phyloP scores from a whole-genome alignment of 768 basidiomycete genomes.

The Tricholoma sp. region DNA sequence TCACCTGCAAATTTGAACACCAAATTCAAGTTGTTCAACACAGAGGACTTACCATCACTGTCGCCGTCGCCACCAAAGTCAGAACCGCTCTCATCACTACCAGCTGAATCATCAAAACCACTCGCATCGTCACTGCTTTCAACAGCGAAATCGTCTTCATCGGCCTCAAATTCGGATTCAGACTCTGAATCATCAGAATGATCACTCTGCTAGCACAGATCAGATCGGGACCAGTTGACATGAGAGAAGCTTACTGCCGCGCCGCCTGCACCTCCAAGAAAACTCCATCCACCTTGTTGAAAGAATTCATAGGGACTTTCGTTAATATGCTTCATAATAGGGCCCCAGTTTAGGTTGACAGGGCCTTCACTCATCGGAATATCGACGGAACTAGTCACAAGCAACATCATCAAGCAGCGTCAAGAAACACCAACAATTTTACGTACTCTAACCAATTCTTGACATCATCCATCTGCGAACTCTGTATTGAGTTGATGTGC shows the following conservation, averaged over 20 bases:
- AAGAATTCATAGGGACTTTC: constrained; percentile 95
- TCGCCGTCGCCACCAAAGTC: constrained; percentile 52
- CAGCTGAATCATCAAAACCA: constrained; percentile 64
- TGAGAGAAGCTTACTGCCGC: constrained; percentile 50
- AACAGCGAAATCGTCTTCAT: constrained; percentile 50
- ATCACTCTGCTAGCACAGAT: constrained; percentile 29
- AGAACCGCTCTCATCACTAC: constrained; percentile 60
- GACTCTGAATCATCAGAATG: constrained; percentile 41
- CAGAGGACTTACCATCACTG: constrained; percentile 52
- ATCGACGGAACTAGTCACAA: constrained; percentile 80
- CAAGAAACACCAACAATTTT: neutral
- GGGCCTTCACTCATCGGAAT: constrained; percentile 94
- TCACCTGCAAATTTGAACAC: constrained; percentile 47
- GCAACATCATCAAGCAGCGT: constrained; percentile 4
- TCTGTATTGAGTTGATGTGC: constrained; percentile 96
- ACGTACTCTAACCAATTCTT: constrained; percentile 98
- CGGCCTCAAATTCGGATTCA: constrained; percentile 51
- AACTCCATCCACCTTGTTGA: constrained; percentile 92
- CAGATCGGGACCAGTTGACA: neutral
- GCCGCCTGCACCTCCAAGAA: constrained; percentile 71
- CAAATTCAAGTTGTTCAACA: constrained; percentile 6
- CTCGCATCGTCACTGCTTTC: constrained; percentile 56
- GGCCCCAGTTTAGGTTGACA: constrained; percentile 96
- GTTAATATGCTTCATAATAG: constrained; percentile 98
- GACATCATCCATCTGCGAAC: constrained; percentile 87